These are phyloP conservation scores for Hydnomerulius pinastri DNA, from an alignment of 768 basidiomycete genomes.

Conservation along the genomic window DNA sequence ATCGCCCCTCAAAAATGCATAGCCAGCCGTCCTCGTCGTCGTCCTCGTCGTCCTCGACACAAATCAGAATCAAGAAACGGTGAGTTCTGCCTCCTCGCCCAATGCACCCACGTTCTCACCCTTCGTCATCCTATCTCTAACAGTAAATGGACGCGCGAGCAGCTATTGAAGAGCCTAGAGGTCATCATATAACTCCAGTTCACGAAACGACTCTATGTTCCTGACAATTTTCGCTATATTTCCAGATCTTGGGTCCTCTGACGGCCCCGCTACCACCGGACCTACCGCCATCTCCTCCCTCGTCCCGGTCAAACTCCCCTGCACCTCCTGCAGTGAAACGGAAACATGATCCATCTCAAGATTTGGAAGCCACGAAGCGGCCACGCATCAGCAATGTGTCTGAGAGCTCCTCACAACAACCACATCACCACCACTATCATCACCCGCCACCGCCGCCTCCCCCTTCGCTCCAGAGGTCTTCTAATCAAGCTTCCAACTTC, in stretches of 20 bases:
- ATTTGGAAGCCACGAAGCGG: conserved; percentile 32
- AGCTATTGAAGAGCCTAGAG: conserved; percentile 43
- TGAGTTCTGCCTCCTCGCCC: conserved; percentile 21
- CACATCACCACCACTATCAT: conserved; percentile 30
- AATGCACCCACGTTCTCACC: conserved; percentile 12
- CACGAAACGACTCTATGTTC: conserved; percentile 4
- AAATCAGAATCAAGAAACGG: conserved; percentile 35
- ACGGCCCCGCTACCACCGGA: conserved; percentile 44
- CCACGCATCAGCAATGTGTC: conserved; percentile 28
- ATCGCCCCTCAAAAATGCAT: conserved; percentile 34
- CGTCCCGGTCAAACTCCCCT: conserved; percentile 45
- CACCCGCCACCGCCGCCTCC: conserved; percentile 25
- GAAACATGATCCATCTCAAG: conserved; percentile 32
- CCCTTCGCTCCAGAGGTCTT: conserved; percentile 19
- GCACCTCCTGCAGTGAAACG: conserved; percentile 38
- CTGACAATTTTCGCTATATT: conserved; percentile 16
- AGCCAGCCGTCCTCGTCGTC: conserved; percentile 25
- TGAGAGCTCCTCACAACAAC: conserved; percentile 29
- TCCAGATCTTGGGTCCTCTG: conserved; percentile 43
- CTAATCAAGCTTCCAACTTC: conserved; percentile 23
- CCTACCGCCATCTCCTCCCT: conserved; percentile 47
- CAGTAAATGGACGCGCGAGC: conserved; percentile 37
- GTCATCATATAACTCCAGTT: conserved; percentile 24
- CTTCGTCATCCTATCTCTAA: conserved; percentile 27
- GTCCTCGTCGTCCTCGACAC: conserved; percentile 26